These are phyloP conservation scores for Purpureocillium lavendulum DNA, from an alignment of 2,329 filamentous ascomycete genomes.

Conservation along the genomic window DNA sequence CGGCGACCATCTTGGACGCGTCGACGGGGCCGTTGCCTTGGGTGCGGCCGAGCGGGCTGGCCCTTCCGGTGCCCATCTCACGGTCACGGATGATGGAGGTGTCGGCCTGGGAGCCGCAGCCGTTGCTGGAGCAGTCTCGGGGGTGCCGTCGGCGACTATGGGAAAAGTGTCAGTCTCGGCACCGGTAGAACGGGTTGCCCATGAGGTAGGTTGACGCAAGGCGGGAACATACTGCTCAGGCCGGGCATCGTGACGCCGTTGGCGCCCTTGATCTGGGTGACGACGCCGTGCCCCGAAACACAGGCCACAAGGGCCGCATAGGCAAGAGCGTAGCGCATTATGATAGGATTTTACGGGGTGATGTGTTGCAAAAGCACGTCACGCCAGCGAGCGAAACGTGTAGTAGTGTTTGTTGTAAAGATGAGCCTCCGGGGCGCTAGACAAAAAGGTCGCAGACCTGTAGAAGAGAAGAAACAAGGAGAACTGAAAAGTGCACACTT, in stretches of 20 bases:
- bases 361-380: neutral
- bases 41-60: slow-evolving; percentile 56
- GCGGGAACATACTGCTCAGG: slow-evolving; percentile 25
- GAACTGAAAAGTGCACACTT: neutral
- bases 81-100: slow-evolving; percentile 59
- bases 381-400: no score
- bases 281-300: slow-evolving; percentile 49
- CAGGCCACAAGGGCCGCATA: slow-evolving; percentile 31
- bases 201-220: neutral
- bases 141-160: slow-evolving; percentile 55
- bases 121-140: slow-evolving; percentile 56
- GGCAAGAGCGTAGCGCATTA: slow-evolving; percentile 20
- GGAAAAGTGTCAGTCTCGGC: slow-evolving; percentile 2
- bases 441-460: slow-evolving; percentile 4
- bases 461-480: neutral
- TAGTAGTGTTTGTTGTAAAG: no score
- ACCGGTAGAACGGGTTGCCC: neutral
- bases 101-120: slow-evolving; percentile 58
- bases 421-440: neutral
- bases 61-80: slow-evolving; percentile 45
- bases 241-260: slow-evolving; percentile 57
- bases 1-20: slow-evolving; percentile 45
- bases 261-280: slow-evolving; percentile 47
- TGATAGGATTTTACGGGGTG: no score
- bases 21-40: slow-evolving; percentile 50